Conservation (phyloP, 495 filamentous ascomycete species). For the Hypoxylon crocopeplum region DNA sequence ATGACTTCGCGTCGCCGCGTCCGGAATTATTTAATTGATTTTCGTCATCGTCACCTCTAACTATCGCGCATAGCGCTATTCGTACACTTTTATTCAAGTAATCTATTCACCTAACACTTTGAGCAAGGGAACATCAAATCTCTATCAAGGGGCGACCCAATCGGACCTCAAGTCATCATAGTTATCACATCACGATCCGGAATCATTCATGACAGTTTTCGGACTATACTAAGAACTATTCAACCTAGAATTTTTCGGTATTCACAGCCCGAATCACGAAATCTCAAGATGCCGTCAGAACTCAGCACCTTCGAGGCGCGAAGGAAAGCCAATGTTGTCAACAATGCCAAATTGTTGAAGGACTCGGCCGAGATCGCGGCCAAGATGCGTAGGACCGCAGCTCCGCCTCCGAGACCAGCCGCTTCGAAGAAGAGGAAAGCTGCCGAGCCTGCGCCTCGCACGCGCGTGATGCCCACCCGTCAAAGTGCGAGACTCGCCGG, state of each 20-base stretch:
- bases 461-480: constrained; percentile 50
- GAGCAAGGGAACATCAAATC: too few relatives aligned
- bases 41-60: too few relatives aligned
- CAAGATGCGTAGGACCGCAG: constrained; percentile 45
- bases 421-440: constrained; percentile 39
- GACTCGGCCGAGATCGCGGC: constrained; percentile 47
- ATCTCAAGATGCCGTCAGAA: constrained; percentile 37
- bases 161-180: too few relatives aligned
- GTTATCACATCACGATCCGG: too few relatives aligned
- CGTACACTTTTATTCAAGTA: too few relatives aligned
- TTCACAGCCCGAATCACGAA: background rate
- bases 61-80: too few relatives aligned
- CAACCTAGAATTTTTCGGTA: background rate
- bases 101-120: too few relatives aligned
- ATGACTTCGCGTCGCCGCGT: constrained; percentile 39
- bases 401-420: constrained; percentile 30
- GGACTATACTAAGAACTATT: background rate
- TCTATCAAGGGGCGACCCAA: too few relatives aligned
- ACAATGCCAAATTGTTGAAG: constrained; percentile 55
- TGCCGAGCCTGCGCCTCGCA: constrained; percentile 37
- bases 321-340: constrained; percentile 54
- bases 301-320: constrained; percentile 58
- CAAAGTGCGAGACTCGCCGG: constrained; percentile 61
- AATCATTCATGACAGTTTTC: too few relatives aligned
- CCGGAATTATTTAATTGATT: constrained; percentile 38